phyloP scores from a whole-genome alignment of 2,329 filamentous ascomycete species.

The Coleophoma eucalyptorum region DNA sequence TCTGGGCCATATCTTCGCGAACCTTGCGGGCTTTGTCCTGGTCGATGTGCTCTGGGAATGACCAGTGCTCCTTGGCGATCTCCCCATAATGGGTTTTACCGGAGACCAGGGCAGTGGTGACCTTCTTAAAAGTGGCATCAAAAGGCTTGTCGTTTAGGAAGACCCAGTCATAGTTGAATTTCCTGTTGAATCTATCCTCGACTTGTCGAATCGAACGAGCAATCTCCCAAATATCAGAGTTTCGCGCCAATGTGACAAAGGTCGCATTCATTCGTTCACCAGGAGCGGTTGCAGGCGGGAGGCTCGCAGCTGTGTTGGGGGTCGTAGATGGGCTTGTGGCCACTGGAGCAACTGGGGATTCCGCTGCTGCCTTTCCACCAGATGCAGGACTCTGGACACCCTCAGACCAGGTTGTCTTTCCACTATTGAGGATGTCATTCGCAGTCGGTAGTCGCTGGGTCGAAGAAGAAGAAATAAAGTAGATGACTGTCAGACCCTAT shows the following conservation, averaged over 20 bases:
- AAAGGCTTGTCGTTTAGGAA: slow-evolving; percentile 97
- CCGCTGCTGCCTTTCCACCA: slow-evolving; percentile 18
- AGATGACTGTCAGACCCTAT: slow-evolving; percentile 68
- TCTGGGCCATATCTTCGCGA: slow-evolving; percentile 87
- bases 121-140: slow-evolving; percentile 86
- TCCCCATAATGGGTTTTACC: slow-evolving; percentile 88
- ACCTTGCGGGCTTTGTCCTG: slow-evolving; percentile 88
- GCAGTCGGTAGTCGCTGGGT: slow-evolving; percentile 31
- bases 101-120: slow-evolving; percentile 86
- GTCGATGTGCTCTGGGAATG: slow-evolving; percentile 93
- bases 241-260: slow-evolving; percentile 92
- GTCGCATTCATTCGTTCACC: slow-evolving; percentile 91
- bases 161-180: slow-evolving; percentile 98
- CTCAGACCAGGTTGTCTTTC: slow-evolving; percentile 14
- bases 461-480: slow-evolving; percentile 71
- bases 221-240: slow-evolving; percentile 94
- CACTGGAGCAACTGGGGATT: slow-evolving; percentile 2
- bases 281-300: slow-evolving; percentile 44
- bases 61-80: slow-evolving; percentile 93
- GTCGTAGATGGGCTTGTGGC: slow-evolving; percentile 11
- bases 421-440: slow-evolving; percentile 20
- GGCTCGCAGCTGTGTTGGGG: slow-evolving; percentile 25
- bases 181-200: slow-evolving; percentile 96
- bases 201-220: slow-evolving; percentile 92
- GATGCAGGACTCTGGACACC: slow-evolving; percentile 14